phyloP scores from a whole-genome alignment of 2,329 filamentous ascomycete genomes.

The Whalleya microplaca region DNA sequence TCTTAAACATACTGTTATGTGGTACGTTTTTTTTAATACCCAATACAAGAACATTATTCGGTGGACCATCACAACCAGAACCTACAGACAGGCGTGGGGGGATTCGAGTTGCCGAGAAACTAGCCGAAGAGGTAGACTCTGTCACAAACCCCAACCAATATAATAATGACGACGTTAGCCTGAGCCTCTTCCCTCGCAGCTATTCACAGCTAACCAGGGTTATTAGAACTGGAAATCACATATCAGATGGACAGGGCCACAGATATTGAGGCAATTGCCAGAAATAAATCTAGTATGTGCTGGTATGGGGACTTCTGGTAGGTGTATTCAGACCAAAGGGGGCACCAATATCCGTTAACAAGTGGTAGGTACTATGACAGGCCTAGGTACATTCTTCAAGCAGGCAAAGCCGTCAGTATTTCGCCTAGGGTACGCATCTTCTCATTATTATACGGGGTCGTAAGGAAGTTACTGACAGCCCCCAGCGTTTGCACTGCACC shows the following conservation, averaged over 20 bases:
- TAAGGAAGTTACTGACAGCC: conserved; percentile 1
- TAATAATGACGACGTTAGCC: conserved; percentile 49
- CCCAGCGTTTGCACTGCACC: conserved; percentile 58
- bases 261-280: conserved; percentile 59
- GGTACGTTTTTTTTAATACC: background rate
- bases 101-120: conserved; percentile 50
- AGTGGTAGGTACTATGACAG: conserved; percentile 48
- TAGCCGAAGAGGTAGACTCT: conserved; percentile 46
- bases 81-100: conserved; percentile 56
- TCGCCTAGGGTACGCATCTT: conserved; percentile 32
- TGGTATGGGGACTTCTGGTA: conserved; percentile 60
- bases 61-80: conserved; percentile 62
- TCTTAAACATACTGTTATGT: background rate
- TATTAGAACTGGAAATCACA: conserved; percentile 57
- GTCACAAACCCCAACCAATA: conserved; percentile 61
- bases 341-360: background rate
- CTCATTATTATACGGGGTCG: background rate
- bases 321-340: conserved; percentile 35
- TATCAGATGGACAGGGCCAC: conserved; percentile 61
- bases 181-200: background rate
- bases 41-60: conserved; percentile 52
- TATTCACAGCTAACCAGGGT: background rate
- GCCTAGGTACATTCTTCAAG: conserved; percentile 55
- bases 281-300: conserved; percentile 60
- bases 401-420: conserved; percentile 51